Conservation (phyloP, 352 stramenopile genomes). For the Phytophthora pluvialis region DNA sequence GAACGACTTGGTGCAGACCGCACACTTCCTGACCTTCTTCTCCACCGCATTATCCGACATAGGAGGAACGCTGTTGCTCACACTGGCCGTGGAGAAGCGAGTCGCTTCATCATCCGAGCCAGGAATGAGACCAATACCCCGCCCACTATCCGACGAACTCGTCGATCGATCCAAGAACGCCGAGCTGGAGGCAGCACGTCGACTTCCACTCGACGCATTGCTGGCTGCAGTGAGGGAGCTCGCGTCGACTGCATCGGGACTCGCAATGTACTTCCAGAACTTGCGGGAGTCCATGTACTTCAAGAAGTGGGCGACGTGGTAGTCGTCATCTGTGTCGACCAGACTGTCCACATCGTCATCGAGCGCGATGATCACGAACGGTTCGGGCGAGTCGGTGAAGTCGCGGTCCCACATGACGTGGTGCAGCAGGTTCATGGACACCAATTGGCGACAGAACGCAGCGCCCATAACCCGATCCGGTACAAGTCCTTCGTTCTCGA, state of each 20-base stretch:
- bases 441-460: constrained; percentile 58
- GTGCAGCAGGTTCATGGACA: constrained; percentile 88
- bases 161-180: constrained; percentile 24
- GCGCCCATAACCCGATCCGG: constrained; percentile 59
- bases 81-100: constrained; percentile 31
- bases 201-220: constrained; percentile 28
- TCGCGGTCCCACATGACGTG: constrained; percentile 87
- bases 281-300: constrained; percentile 84
- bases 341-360: constrained; percentile 44
- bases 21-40: constrained; percentile 77
- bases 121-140: constrained; percentile 15
- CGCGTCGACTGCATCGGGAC: constrained; percentile 21
- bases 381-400: constrained; percentile 80
- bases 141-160: constrained; percentile 31
- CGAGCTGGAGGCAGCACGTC: constrained; percentile 24
- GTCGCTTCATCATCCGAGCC: constrained; percentile 16
- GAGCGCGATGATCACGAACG: constrained; percentile 69
- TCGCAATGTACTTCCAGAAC: constrained; percentile 82
- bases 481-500: constrained; percentile 61
- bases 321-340: constrained; percentile 35
- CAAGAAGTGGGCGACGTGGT: constrained; percentile 77
- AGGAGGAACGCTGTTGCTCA: constrained; percentile 15
- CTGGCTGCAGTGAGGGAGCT: constrained; percentile 37
- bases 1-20: constrained; percentile 83
- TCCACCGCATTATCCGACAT: constrained; percentile 17